Conservation (phyloP, 2,329 filamentous ascomycete genomes). For the Cryphonectria radicalis region DNA sequence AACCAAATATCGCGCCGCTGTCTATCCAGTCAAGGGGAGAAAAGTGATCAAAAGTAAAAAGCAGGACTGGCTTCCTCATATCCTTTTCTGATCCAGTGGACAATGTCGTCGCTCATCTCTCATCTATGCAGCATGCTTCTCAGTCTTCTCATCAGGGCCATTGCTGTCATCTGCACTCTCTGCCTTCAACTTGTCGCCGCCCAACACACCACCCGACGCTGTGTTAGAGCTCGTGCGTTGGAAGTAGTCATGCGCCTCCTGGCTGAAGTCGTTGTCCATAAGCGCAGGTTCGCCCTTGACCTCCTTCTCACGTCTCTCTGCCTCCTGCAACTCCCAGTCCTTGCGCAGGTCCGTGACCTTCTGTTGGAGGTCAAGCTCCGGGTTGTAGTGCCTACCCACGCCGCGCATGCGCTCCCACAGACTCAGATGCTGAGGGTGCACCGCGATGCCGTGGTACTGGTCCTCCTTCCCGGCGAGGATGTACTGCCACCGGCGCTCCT, state of each 20-base stretch:
- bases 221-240: conserved; percentile 38
- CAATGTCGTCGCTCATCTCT: too few relatives aligned
- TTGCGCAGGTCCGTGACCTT: conserved; percentile 81
- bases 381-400: conserved; percentile 80
- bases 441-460: conserved; percentile 91
- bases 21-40: neutral
- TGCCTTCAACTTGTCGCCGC: conserved; percentile 19
- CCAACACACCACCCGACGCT: conserved; percentile 13
- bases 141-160: conserved; percentile 18
- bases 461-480: conserved; percentile 76
- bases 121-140: neutral
- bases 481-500: conserved; percentile 90
- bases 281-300: conserved; percentile 39
- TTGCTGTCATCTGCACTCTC: conserved; percentile 19
- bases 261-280: conserved; percentile 55
- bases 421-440: conserved; percentile 87
- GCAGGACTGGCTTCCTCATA: neutral
- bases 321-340: conserved; percentile 62
- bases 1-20: neutral
- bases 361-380: conserved; percentile 78
- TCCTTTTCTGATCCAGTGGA: neutral
- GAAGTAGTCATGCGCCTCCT: conserved; percentile 61
- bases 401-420: conserved; percentile 84
- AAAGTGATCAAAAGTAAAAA: neutral
- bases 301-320: conserved; percentile 53